These are phyloP conservation scores for Lodderomyces metapsilosis DNA, from an alignment of 1,139 yeast species.

Conservation along the genomic window DNA sequence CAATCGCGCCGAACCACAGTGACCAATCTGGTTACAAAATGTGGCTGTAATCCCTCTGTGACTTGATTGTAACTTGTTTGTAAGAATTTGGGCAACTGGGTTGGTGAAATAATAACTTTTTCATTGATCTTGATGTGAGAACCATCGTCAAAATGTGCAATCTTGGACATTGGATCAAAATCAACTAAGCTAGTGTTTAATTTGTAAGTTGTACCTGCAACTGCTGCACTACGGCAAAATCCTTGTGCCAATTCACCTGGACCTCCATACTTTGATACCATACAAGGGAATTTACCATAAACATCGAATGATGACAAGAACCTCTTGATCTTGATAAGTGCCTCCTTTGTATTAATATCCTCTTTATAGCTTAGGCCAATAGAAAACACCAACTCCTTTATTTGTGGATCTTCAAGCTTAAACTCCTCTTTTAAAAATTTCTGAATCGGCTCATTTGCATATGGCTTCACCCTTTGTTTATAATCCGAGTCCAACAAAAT, in stretches of 20 bases:
- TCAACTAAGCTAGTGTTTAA: conserved; percentile 63
- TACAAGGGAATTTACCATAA: conserved; percentile 90
- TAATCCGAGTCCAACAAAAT: conserved; percentile 67
- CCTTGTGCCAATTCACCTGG: conserved; percentile 97
- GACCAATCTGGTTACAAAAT: conserved; percentile 67
- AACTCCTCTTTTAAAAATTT: conserved; percentile 62
- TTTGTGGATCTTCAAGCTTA: conserved; percentile 70
- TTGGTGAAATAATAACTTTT: conserved; percentile 68
- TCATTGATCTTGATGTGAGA: conserved; percentile 72
- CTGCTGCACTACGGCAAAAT: conserved; percentile 96
- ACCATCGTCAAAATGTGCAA: conserved; percentile 78
- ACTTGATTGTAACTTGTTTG: conserved; percentile 32
- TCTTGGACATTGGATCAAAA: conserved; percentile 62
- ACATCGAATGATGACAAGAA: conserved; percentile 86
- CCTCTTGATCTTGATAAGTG: conserved; percentile 76
- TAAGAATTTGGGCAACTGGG: conserved; percentile 60
- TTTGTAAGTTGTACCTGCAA: conserved; percentile 94
- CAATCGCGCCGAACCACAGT: conserved; percentile 86
- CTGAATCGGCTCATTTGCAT: conserved; percentile 54
- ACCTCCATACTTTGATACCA: conserved; percentile 91
- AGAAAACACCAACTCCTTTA: conserved; percentile 78
- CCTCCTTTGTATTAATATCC: conserved; percentile 65
- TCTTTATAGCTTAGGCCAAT: conserved; percentile 73
- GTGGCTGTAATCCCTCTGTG: conserved; percentile 40
- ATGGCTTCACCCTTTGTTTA: conserved; percentile 36